These are phyloP conservation scores for Sugiyamaella chiloensis DNA, from an alignment of 805 yeast genomes.

Conservation along the genomic window DNA sequence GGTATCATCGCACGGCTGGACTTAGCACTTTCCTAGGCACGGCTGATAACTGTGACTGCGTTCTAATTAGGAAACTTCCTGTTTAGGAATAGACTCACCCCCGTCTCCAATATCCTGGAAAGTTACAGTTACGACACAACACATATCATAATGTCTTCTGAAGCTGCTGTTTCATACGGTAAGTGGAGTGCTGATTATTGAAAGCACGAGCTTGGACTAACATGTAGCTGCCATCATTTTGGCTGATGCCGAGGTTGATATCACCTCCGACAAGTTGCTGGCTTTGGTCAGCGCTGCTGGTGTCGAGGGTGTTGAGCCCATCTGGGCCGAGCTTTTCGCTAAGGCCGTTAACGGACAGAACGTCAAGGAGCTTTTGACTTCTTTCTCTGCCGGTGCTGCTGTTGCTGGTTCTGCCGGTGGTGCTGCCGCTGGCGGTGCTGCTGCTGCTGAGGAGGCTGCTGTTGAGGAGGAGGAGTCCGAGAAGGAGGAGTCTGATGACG, in stretches of 20 bases:
- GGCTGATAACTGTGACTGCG: constrained; percentile 1
- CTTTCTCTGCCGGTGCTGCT: constrained; percentile 64
- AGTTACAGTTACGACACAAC: neutral
- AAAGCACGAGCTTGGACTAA: too few species aligned
- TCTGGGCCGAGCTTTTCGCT: constrained; percentile 87
- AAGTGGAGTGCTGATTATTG: constrained; percentile 12
- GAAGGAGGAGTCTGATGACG: constrained; percentile 66
- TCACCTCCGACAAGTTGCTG: constrained; percentile 81
- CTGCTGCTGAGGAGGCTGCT: constrained; percentile 59
- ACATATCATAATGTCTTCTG: constrained; percentile 30
- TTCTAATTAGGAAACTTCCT: neutral
- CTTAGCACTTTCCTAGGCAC: too few species aligned
- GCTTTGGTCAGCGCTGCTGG: constrained; percentile 80
- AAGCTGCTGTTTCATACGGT: constrained; percentile 85
- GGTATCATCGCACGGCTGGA: too few species aligned
- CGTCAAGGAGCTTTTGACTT: constrained; percentile 74
- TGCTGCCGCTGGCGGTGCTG: constrained; percentile 61
- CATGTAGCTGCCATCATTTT: constrained; percentile 84
- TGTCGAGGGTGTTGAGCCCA: constrained; percentile 63
- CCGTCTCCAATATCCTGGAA: neutral
- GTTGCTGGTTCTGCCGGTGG: constrained; percentile 66
- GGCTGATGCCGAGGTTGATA: constrained; percentile 95
- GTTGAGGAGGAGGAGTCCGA: constrained; percentile 54
- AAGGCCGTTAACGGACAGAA: constrained; percentile 83
- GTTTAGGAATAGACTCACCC: neutral